Evolutionary conservation across 805 yeast genomes (phyloP).

Genomic region (Naumovozyma dairenensis): DNA sequence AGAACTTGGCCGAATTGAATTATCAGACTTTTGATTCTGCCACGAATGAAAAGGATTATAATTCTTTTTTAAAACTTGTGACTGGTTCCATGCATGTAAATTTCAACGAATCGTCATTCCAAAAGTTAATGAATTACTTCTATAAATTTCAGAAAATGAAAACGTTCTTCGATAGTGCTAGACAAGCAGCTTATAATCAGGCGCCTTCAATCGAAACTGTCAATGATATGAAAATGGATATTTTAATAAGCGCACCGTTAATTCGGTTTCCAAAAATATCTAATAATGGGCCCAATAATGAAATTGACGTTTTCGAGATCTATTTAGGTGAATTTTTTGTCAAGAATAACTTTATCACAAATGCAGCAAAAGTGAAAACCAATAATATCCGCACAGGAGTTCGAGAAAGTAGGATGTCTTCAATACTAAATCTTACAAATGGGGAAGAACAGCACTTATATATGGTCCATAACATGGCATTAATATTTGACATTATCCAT

Average conservation of each 20-base stretch:
- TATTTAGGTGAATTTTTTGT: slow-evolving; percentile 78
- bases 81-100: slow-evolving; percentile 70
- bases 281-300: slow-evolving; percentile 31
- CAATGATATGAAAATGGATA: slow-evolving; percentile 56
- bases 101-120: slow-evolving; percentile 73
- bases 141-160: slow-evolving; percentile 79
- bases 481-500: slow-evolving; percentile 50
- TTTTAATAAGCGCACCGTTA: slow-evolving; percentile 71
- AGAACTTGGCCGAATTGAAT: slow-evolving; percentile 60
- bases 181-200: slow-evolving; percentile 80
- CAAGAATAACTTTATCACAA: slow-evolving; percentile 43
- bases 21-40: slow-evolving; percentile 72
- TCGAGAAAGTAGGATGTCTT: slow-evolving; percentile 57
- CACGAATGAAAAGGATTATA: slow-evolving; percentile 38
- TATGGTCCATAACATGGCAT: slow-evolving; percentile 56
- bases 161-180: slow-evolving; percentile 75
- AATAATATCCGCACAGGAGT: slow-evolving; percentile 63
- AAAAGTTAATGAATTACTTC: slow-evolving; percentile 54
- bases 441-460: slow-evolving; percentile 44
- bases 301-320: slow-evolving; percentile 54
- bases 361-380: slow-evolving; percentile 24
- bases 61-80: slow-evolving; percentile 29
- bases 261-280: slow-evolving; percentile 62
- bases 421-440: slow-evolving; percentile 44
- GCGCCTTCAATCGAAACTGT: slow-evolving; percentile 49